Percentiles rank a stretch among this genome's conserved stretches.
Evolutionary conservation across 768 basidiomycete genomes (phyloP).

Genomic region (Mycena maculata): DNA sequence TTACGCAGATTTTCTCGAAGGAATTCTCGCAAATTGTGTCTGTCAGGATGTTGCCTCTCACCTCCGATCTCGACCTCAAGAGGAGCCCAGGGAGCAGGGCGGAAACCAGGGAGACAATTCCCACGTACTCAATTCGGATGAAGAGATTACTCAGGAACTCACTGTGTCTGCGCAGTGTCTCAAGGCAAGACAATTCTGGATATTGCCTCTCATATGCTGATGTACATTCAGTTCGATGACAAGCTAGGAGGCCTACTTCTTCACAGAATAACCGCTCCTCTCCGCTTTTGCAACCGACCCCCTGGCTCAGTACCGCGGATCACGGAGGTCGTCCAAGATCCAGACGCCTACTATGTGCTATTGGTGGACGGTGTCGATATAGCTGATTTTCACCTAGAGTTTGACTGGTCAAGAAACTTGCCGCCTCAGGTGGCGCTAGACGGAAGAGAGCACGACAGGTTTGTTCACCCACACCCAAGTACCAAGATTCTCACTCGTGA

Average conservation of each 20-base stretch:
- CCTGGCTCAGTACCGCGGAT: not conserved
- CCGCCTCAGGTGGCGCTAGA: slow-evolving; percentile 15
- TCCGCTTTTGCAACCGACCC: slow-evolving; percentile 4
- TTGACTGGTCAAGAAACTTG: slow-evolving; percentile 34
- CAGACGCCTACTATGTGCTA: slow-evolving; percentile 21
- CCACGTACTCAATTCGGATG: slow-evolving; percentile 17
- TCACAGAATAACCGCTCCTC: slow-evolving; percentile 11
- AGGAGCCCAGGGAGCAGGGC: not conserved
- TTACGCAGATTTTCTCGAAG: slow-evolving; percentile 15
- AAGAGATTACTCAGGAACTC: slow-evolving; percentile 29
- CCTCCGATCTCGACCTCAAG: slow-evolving; percentile 9
- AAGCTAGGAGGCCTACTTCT: slow-evolving; percentile 15
- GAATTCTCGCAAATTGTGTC: slow-evolving; percentile 17
- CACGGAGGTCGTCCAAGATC: not conserved
- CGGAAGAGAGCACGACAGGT: slow-evolving; percentile 37
- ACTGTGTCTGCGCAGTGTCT: slow-evolving; percentile 17
- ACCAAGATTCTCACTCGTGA: not conserved
- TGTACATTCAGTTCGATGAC: slow-evolving; percentile 27
- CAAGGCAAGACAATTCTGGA: slow-evolving; percentile 13
- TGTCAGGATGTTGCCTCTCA: slow-evolving; percentile 27
- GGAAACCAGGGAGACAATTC: not conserved
- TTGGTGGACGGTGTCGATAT: slow-evolving; percentile 26
- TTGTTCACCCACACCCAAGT: not conserved
- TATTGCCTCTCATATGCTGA: no score
- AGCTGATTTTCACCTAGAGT: not conserved